Percentiles rank a stretch among this genome's conserved stretches.
These are phyloP conservation scores for Solanum commersonii DNA, from an alignment of 257 asterid species.

Conservation along the genomic window DNA sequence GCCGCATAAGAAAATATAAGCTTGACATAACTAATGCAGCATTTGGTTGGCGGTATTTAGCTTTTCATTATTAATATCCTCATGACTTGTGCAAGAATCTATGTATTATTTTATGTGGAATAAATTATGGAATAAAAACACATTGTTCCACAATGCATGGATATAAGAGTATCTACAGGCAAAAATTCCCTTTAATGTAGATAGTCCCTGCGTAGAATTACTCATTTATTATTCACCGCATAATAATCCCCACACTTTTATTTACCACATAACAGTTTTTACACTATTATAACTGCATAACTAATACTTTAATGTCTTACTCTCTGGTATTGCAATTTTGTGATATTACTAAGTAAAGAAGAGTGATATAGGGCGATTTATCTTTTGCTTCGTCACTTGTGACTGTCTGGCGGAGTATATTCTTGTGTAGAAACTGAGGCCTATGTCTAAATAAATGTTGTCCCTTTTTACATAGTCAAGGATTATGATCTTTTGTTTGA, in stretches of 20 bases:
- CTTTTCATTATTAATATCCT: background rate
- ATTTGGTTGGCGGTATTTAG: background rate
- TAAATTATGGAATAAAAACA: too few relatives aligned
- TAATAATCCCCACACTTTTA: background rate
- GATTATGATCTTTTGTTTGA: background rate
- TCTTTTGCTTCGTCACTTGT: background rate
- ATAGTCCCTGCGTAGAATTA: background rate
- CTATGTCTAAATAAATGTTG: background rate
- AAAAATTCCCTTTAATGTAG: background rate
- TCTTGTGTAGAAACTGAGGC: background rate
- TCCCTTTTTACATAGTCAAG: background rate
- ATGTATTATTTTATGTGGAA: background rate
- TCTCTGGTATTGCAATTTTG: background rate
- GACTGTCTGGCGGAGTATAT: background rate
- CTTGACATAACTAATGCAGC: background rate
- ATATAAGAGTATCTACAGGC: too few relatives aligned
- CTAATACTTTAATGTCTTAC: background rate
- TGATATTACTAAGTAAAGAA: too few relatives aligned
- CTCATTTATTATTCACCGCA: background rate
- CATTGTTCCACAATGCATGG: too few relatives aligned
- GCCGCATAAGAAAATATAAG: background rate
- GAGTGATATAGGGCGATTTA: background rate
- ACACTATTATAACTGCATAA: background rate
- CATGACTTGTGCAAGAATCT: background rate
- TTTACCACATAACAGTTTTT: background rate